A percentile compares a stretch with the other conserved stretches of the same genome.
Evolutionary conservation across 1,284 basidiomycete genomes (phyloP).

Genomic region (Marasmius sp.): DNA sequence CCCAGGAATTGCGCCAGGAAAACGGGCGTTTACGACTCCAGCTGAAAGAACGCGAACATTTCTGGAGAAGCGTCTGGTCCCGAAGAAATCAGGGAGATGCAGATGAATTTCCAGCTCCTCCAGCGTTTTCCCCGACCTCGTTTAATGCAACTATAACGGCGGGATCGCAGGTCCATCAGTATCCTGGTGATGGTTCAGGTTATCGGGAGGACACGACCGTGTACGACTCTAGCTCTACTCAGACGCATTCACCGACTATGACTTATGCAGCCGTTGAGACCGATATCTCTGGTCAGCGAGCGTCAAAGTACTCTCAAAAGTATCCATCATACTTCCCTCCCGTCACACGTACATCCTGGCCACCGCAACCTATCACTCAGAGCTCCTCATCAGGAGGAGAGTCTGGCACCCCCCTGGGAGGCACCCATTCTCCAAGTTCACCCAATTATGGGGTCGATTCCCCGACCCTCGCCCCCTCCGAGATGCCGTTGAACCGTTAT

Average conservation of each 20-base stretch:
- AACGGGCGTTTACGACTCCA: slow-evolving; percentile 63
- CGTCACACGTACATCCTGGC: slow-evolving; percentile 47
- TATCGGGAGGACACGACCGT: not conserved
- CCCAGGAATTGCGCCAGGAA: slow-evolving; percentile 59
- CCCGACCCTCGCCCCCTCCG: slow-evolving; percentile 56
- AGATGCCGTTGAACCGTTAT: slow-evolving; percentile 56
- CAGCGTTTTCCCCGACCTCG: slow-evolving; percentile 36
- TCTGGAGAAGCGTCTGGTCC: slow-evolving; percentile 66
- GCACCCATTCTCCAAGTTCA: slow-evolving; percentile 51
- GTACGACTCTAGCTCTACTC: slow-evolving; percentile 35
- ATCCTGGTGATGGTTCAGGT: slow-evolving; percentile 30
- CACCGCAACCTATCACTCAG: slow-evolving; percentile 46
- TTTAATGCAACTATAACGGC: slow-evolving; percentile 21
- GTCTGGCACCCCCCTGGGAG: slow-evolving; percentile 37
- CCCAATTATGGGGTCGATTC: slow-evolving; percentile 39
- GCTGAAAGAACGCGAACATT: slow-evolving; percentile 67
- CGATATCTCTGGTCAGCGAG: slow-evolving; percentile 41
- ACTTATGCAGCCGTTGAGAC: slow-evolving; percentile 42
- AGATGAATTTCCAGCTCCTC: slow-evolving; percentile 57
- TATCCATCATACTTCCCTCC: slow-evolving; percentile 40
- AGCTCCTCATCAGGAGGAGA: slow-evolving; percentile 45
- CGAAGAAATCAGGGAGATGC: slow-evolving; percentile 50
- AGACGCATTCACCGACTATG: slow-evolving; percentile 48
- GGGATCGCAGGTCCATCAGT: slow-evolving; percentile 37
- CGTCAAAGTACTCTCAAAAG: slow-evolving; percentile 56